Evolutionary conservation across 371 early-diverging fungal genomes (phyloP), one percentile per base, ranked within the genome.

Genomic region (Haplosporangium sp.): DNA sequence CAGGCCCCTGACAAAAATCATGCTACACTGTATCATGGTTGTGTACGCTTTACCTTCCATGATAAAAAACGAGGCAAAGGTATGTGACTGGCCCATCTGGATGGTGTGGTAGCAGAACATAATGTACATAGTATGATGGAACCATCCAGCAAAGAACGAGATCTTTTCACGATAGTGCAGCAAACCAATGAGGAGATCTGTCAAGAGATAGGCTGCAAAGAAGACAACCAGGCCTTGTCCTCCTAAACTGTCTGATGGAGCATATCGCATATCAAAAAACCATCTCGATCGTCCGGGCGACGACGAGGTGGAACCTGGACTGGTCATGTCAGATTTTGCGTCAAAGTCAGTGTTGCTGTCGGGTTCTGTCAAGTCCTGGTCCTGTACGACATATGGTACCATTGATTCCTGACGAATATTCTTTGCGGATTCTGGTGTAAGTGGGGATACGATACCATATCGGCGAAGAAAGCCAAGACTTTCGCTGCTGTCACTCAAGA

Each of bases 141-240:
- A 67, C 86, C 86, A 88, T 13, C 87, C 87, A 11, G 86, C 82
- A 2, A 88, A 61, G 0, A 83, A n/a, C 10, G 82, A 76, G 41
- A 88, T 73, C 36, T 76, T 70, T 36, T 75, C 69, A 9, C 74
- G 77, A 58, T 88, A 88, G 46, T 80, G 80, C 6, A 83, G 16
- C 8, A 43, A 12, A 9, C 88, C 88, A 16, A 82, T 41, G 0
- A 41, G 29, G 7, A 88, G 56, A 61, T 88, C 88, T 52, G 76
- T 52, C 11, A 82, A 23, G 20, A 86, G 53, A 54, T 83, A 88
- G 12, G 48, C 53, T 11, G 59, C 54, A 54, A 73, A 73, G 38
- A 67, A 73, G 45, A 67, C 43, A 5, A 55, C 50, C 23, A 47
- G 13, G 21, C 9, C 38, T 12, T 63, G 67, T 21, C 53, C 43